Evolutionary conservation across 805 yeast species (phyloP).

Genomic region (Sugiyamaella floridensis): DNA sequence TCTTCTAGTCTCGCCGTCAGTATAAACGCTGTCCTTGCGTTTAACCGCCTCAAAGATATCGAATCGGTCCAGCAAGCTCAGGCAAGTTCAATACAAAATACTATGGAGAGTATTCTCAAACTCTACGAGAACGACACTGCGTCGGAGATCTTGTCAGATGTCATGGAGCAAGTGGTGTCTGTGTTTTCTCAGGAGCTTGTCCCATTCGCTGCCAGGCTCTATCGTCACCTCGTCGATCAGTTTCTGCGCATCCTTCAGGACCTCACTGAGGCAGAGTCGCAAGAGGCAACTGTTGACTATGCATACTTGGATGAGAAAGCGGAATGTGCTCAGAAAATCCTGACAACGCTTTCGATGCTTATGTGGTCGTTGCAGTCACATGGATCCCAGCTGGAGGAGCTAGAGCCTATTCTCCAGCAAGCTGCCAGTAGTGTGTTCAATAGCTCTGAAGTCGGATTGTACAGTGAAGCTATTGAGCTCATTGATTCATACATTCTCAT

Average conservation of each 20-base stretch:
- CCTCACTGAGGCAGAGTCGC: conserved; percentile 23
- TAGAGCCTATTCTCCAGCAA: conserved; percentile 63
- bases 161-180: conserved; percentile 92
- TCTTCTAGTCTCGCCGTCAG: conserved; percentile 59
- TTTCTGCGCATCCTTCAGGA: conserved; percentile 45
- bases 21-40: conserved; percentile 76
- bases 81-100: conserved; percentile 58
- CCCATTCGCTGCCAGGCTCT: conserved; percentile 75
- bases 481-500: conserved; percentile 59
- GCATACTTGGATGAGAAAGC: conserved; percentile 55
- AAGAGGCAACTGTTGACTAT: conserved; percentile 25
- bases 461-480: conserved; percentile 69
- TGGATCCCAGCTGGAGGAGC: conserved; percentile 49
- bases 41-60: conserved; percentile 64
- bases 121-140: conserved; percentile 69
- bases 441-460: conserved; percentile 61
- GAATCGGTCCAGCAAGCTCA: conserved; percentile 61
- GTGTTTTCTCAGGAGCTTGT: conserved; percentile 77
- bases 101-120: conserved; percentile 68
- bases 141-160: conserved; percentile 75
- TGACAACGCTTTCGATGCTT: conserved; percentile 76
- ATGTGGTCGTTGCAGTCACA: conserved; percentile 75
- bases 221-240: conserved; percentile 52
- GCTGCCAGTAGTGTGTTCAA: conserved; percentile 59
- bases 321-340: conserved; percentile 69